These are phyloP conservation scores for Penicillium digitatum DNA, from an alignment of 2,329 filamentous ascomycete genomes.

Conservation along the genomic window DNA sequence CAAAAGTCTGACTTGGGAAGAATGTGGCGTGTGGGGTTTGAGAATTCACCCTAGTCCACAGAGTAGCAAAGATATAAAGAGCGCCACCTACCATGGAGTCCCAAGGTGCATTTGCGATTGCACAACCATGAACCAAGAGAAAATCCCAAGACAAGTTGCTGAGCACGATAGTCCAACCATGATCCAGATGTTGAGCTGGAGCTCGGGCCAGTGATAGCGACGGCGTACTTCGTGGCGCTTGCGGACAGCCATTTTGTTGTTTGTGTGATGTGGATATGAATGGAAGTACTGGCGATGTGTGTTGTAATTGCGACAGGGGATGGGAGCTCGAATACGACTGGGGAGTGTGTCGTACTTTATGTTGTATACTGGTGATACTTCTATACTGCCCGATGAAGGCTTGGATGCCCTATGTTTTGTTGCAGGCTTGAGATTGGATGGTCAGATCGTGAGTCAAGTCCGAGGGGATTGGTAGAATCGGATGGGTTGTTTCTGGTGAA, in stretches of 20 bases:
- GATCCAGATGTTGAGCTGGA: slow-evolving; percentile 62
- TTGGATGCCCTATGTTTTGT: slow-evolving; percentile 2
- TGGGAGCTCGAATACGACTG: background rate
- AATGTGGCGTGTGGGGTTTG: background rate
- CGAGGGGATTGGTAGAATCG: background rate
- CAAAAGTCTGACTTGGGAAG: background rate
- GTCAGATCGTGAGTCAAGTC: background rate
- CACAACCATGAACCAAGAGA: slow-evolving; percentile 57
- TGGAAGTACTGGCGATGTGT: background rate
- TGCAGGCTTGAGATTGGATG: background rate
- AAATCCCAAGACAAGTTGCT: slow-evolving; percentile 57
- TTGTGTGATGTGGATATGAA: background rate
- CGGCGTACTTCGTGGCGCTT: slow-evolving; percentile 34
- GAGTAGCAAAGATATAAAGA: background rate
- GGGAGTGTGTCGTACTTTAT: background rate
- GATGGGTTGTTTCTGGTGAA: slow-evolving; percentile 4
- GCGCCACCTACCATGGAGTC: slow-evolving; percentile 56
- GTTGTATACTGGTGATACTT: background rate
- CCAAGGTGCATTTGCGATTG: slow-evolving; percentile 54
- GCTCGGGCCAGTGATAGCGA: slow-evolving; percentile 62
- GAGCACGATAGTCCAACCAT: slow-evolving; percentile 59
- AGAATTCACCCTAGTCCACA: background rate
- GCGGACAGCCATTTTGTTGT: slow-evolving; percentile 30
- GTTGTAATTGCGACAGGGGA: background rate
- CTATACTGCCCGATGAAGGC: slow-evolving; percentile 7